A percentile compares a stretch with the other conserved stretches of the same genome.
phyloP scores from a whole-genome alignment of 2,329 filamentous ascomycete species.

The Pseudomassariella vexata region DNA sequence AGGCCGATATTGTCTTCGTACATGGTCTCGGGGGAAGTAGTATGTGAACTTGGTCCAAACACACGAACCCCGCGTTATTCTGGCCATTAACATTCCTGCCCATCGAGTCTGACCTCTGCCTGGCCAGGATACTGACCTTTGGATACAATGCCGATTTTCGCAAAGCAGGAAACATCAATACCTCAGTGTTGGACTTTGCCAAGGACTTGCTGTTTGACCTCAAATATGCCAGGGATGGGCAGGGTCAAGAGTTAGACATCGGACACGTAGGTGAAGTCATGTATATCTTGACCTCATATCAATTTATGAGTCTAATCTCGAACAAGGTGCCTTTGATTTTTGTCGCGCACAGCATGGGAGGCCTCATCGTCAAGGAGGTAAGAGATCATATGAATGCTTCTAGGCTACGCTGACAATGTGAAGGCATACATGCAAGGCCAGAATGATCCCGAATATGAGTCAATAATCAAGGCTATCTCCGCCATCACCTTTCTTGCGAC shows the following conservation, averaged over 20 bases:
- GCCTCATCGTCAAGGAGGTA: conserved; percentile 22
- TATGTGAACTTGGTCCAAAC: conserved; percentile 22
- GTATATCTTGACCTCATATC: no score
- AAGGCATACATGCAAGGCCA: conserved; percentile 18
- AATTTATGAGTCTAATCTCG: not conserved
- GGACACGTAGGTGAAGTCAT: conserved; percentile 15
- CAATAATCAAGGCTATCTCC: conserved; percentile 17
- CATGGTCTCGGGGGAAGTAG: conserved; percentile 28
- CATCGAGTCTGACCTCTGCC: conserved; percentile 17
- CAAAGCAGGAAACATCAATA: conserved; percentile 11
- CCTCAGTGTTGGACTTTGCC: conserved; percentile 24
- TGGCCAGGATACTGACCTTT: conserved; percentile 24
- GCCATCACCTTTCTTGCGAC: conserved; percentile 26
- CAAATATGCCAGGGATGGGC: conserved; percentile 16
- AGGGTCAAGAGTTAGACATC: conserved; percentile 15
- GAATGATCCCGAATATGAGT: conserved; percentile 16
- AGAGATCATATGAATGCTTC: conserved; percentile 1
- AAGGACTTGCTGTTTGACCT: conserved; percentile 23
- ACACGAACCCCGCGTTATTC: conserved; percentile 19
- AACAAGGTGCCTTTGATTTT: conserved; percentile 19
- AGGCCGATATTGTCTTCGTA: conserved; percentile 25
- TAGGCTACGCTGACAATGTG: not conserved
- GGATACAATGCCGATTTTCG: conserved; percentile 25
- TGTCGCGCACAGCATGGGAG: conserved; percentile 24
- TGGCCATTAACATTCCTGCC: conserved; percentile 26